phyloP scores from a whole-genome alignment of 345 rosid species.

The Salix suchowensis region DNA sequence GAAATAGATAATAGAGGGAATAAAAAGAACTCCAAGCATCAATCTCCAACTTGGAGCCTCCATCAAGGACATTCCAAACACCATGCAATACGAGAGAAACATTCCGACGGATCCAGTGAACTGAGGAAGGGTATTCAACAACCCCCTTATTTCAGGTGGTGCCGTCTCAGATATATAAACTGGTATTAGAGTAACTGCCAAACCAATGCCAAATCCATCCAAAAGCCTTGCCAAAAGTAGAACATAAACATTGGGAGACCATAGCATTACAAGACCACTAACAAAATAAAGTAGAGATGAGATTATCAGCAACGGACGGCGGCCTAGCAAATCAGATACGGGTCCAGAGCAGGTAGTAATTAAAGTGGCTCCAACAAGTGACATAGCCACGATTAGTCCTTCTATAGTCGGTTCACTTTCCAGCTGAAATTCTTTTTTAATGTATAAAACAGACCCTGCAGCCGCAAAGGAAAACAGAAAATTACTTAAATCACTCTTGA shows the following conservation, averaged over 20 bases:
- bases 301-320: constrained; percentile 77
- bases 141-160: constrained; percentile 92
- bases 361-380: constrained; percentile 89
- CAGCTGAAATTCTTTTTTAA: constrained; percentile 74
- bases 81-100: constrained; percentile 88
- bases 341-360: constrained; percentile 87
- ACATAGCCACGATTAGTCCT: constrained; percentile 87
- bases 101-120: constrained; percentile 90
- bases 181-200: constrained; percentile 86
- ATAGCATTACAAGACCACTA: constrained; percentile 78
- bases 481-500: not conserved
- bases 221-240: constrained; percentile 80
- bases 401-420: constrained; percentile 69
- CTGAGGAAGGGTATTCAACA: constrained; percentile 88
- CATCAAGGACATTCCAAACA: constrained; percentile 77
- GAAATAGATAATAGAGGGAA: constrained; percentile 71
- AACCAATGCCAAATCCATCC: constrained; percentile 92
- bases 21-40: constrained; percentile 91
- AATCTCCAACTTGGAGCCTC: constrained; percentile 82
- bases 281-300: constrained; percentile 69
- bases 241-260: constrained; percentile 89
- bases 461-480: constrained; percentile 5
- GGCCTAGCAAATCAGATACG: constrained; percentile 77
- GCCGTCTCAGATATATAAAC: constrained; percentile 93
- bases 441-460: constrained; percentile 88